These are phyloP conservation scores for Sisymbrium irio DNA, from an alignment of 345 rosid genomes.

Conservation along the genomic window DNA sequence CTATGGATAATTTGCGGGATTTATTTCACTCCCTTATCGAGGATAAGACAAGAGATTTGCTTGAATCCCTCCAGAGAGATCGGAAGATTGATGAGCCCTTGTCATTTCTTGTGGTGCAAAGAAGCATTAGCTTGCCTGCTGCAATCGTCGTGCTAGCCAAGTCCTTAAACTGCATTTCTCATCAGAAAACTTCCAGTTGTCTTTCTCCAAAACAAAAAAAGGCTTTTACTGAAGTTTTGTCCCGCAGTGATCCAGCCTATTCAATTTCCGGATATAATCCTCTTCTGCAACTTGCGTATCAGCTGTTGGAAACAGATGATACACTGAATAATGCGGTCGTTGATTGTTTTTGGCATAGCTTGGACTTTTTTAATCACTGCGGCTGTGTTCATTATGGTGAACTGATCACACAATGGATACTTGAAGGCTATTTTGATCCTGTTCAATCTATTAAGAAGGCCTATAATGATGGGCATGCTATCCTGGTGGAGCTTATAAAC, in stretches of 20 bases:
- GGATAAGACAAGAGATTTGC: neutral
- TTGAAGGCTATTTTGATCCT: slow-evolving; percentile 57
- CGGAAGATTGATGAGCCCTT: neutral
- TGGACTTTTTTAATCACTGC: slow-evolving; percentile 21
- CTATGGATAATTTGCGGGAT: neutral
- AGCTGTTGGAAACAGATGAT: slow-evolving; percentile 4
- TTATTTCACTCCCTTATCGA: slow-evolving; percentile 15
- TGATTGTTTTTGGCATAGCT: slow-evolving; percentile 48
- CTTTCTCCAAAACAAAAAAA: slow-evolving; percentile 1
- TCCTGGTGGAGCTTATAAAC: slow-evolving; percentile 45
- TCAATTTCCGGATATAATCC: neutral
- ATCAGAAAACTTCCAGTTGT: neutral
- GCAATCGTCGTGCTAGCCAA: slow-evolving; percentile 32
- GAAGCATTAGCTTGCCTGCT: slow-evolving; percentile 23
- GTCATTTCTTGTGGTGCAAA: neutral
- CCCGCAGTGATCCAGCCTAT: neutral
- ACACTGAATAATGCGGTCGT: neutral
- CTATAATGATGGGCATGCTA: slow-evolving; percentile 36
- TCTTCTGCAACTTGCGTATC: slow-evolving; percentile 24
- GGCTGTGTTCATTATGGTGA: slow-evolving; percentile 38
- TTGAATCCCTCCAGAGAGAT: neutral
- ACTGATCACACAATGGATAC: slow-evolving; percentile 51
- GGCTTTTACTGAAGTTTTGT: neutral
- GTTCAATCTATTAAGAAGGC: slow-evolving; percentile 33
- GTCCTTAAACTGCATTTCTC: slow-evolving; percentile 19